Evolutionary conservation across 1,284 basidiomycete species (phyloP).

Genomic region (Puccinia hordei): DNA sequence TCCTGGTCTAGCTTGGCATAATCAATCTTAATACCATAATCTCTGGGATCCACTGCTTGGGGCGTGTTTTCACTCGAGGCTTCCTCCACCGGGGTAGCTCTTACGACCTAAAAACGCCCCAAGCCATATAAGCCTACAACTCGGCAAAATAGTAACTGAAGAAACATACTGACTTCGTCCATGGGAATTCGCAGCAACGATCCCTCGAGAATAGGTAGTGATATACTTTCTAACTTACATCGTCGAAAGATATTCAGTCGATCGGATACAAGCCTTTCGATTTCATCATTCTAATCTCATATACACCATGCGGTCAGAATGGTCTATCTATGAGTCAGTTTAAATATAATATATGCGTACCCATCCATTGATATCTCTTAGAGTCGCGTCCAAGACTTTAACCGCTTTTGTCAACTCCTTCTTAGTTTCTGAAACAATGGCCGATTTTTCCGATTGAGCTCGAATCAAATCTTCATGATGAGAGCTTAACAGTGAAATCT

Average conservation of each 20-base stretch:
- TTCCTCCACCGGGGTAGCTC: constrained; percentile 68
- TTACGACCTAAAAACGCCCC: constrained; percentile 7
- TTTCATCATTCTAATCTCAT: constrained; percentile 75
- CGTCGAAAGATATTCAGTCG: constrained; percentile 83
- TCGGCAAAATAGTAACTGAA: neutral
- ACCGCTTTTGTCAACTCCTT: constrained; percentile 70
- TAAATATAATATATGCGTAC: neutral
- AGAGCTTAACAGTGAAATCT: constrained; percentile 27
- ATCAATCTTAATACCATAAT: constrained; percentile 89
- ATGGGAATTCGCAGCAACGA: constrained; percentile 83
- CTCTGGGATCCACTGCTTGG: constrained; percentile 69
- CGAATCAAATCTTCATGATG: constrained; percentile 15
- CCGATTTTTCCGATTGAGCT: constrained; percentile 64
- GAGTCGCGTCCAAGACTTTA: constrained; percentile 76
- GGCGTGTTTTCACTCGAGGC: constrained; percentile 71
- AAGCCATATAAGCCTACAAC: constrained; percentile 54
- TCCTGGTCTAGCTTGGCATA: constrained; percentile 77
- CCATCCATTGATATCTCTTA: constrained; percentile 83
- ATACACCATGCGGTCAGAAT: constrained; percentile 1
- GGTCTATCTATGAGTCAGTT: neutral
- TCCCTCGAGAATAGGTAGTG: constrained; percentile 75
- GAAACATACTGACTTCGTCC: constrained; percentile 71
- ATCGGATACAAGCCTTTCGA: constrained; percentile 83
- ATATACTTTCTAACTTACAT: constrained; percentile 90
- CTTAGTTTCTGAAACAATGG: constrained; percentile 75